These are phyloP conservation scores for Podaxis sp. DNA, from an alignment of 768 basidiomycete species.

Conservation along the genomic window DNA sequence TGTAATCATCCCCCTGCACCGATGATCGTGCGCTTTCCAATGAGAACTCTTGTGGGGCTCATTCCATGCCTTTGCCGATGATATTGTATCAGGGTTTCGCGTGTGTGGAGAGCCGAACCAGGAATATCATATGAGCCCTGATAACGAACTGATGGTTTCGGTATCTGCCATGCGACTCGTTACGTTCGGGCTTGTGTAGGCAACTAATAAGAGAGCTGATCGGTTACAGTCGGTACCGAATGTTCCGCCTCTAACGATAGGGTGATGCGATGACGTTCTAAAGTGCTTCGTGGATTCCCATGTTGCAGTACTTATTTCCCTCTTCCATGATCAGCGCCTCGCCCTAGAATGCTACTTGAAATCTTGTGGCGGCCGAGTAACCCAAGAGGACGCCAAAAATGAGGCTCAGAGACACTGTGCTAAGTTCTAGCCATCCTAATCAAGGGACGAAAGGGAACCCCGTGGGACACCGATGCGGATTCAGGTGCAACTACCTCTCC, in stretches of 20 bases:
- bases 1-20: background rate
- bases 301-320: background rate
- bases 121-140: background rate
- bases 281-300: background rate
- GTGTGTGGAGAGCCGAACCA: background rate
- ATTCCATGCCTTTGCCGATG: background rate
- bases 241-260: background rate
- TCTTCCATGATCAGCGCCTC: background rate
- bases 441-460: background rate
- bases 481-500: background rate
- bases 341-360: too few species aligned
- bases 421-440: background rate
- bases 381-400: too few species aligned
- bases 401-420: background rate
- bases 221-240: background rate
- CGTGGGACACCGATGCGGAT: slow-evolving; percentile 9
- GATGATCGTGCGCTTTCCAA: background rate
- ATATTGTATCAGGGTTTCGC: background rate
- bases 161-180: background rate
- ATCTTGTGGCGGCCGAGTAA: too few species aligned
- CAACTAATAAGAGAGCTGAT: background rate
- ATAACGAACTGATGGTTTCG: background rate
- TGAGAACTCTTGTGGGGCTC: background rate
- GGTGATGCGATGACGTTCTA: background rate
- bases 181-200: background rate